phyloP scores from a whole-genome alignment of 306 rosid species.

The Malus sylvestris region DNA sequence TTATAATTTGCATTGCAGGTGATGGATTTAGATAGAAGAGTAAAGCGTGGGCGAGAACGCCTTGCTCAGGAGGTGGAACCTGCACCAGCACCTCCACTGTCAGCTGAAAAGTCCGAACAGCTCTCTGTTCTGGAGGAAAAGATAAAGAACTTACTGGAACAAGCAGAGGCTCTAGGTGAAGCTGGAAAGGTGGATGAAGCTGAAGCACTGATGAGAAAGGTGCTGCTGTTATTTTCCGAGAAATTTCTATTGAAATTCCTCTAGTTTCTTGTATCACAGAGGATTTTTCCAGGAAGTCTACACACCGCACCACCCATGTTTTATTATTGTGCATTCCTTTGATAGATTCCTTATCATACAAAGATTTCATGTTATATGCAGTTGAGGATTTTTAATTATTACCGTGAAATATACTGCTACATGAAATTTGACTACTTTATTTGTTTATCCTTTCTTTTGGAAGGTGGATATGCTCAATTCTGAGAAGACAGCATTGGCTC shows the following conservation, averaged over 20 bases:
- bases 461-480: slow-evolving; percentile 87
- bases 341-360: background rate
- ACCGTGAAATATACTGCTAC: background rate
- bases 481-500: slow-evolving; percentile 76
- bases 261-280: background rate
- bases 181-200: slow-evolving; percentile 99
- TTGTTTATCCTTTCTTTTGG: slow-evolving; percentile 5
- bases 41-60: slow-evolving; percentile 91
- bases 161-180: slow-evolving; percentile 95
- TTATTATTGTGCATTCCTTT: background rate
- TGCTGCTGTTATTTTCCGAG: slow-evolving; percentile 23
- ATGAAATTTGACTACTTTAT: background rate
- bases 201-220: slow-evolving; percentile 99
- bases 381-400: background rate
- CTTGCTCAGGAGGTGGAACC: slow-evolving; percentile 99
- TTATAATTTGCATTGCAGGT: slow-evolving; percentile 41
- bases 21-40: slow-evolving; percentile 96
- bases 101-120: slow-evolving; percentile 84
- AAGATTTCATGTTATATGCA: background rate
- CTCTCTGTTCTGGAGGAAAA: slow-evolving; percentile 85
- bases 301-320: no score
- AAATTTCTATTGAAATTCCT: background rate
- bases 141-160: slow-evolving; percentile 94
- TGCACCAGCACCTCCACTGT: slow-evolving; percentile 66
- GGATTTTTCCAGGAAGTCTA: background rate